These are phyloP conservation scores for Heimioporus retisporus DNA, from an alignment of 1,284 basidiomycete species.

Conservation along the genomic window DNA sequence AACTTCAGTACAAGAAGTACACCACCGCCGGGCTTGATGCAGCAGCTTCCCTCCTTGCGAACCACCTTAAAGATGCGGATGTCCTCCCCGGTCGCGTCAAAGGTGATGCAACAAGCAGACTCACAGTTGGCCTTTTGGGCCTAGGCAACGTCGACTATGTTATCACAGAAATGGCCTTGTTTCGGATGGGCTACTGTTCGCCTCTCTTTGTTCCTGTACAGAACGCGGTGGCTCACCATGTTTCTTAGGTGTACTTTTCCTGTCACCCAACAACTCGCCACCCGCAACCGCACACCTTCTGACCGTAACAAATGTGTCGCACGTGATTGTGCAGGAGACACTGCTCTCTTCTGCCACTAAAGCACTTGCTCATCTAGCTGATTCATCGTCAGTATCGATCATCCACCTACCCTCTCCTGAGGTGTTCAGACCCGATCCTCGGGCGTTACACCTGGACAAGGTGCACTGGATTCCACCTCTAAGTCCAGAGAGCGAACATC, in stretches of 20 bases:
- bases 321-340: conserved; percentile 47
- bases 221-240: not conserved
- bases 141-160: conserved; percentile 41
- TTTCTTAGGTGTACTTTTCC: no score
- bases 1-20: conserved; percentile 31
- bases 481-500: conserved; percentile 56
- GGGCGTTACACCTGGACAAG: conserved; percentile 47
- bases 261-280: conserved; percentile 58
- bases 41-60: conserved; percentile 40
- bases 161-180: conserved; percentile 38
- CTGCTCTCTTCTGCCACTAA: conserved; percentile 19
- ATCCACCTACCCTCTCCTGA: conserved; percentile 30
- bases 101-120: conserved; percentile 34
- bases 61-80: conserved; percentile 31
- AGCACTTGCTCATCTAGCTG: conserved; percentile 23
- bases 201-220: not conserved
- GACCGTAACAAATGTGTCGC: conserved; percentile 54
- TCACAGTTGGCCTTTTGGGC: conserved; percentile 39
- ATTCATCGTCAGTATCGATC: conserved; percentile 34
- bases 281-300: conserved; percentile 67
- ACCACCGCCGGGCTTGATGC: conserved; percentile 33
- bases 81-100: conserved; percentile 32
- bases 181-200: conserved; percentile 44
- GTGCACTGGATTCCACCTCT: conserved; percentile 47
- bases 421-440: conserved; percentile 24